Percentiles rank a stretch among this genome's conserved stretches.
Evolutionary conservation across 352 stramenopile species (phyloP).

Genomic region (Saprolegnia diclina): DNA sequence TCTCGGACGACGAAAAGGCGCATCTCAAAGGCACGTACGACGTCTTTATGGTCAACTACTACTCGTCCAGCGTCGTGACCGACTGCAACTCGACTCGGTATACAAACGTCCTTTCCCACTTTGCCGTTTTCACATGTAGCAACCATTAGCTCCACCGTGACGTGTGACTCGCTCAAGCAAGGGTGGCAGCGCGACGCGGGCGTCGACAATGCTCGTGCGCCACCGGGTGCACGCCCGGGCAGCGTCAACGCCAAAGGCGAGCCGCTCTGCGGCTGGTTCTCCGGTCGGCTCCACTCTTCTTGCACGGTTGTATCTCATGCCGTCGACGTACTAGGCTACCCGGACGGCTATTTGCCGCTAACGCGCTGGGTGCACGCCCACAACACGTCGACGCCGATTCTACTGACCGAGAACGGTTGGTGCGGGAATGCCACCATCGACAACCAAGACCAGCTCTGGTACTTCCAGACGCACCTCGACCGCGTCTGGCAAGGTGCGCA

Average conservation of each 20-base stretch:
- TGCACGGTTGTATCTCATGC: not conserved
- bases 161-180: slow-evolving; percentile 35
- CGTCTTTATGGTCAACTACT: slow-evolving; percentile 95
- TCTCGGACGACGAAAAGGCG: slow-evolving; percentile 68
- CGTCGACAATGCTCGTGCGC: slow-evolving; percentile 47
- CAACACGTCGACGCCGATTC: slow-evolving; percentile 32
- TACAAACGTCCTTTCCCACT: not conserved
- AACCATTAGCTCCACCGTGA: slow-evolving; percentile 30
- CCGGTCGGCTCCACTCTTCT: slow-evolving; percentile 10
- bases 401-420: slow-evolving; percentile 67
- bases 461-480: slow-evolving; percentile 48
- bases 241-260: slow-evolving; percentile 40
- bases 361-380: slow-evolving; percentile 53
- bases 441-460: slow-evolving; percentile 60
- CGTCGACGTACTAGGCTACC: slow-evolving; percentile 36
- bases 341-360: slow-evolving; percentile 46
- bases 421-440: slow-evolving; percentile 54
- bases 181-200: slow-evolving; percentile 47
- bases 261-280: slow-evolving; percentile 43
- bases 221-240: slow-evolving; percentile 45
- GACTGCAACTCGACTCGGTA: slow-evolving; percentile 37
- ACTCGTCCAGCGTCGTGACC: slow-evolving; percentile 62
- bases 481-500: slow-evolving; percentile 38
- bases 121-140: not conserved
- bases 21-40: slow-evolving; percentile 85